phyloP scores from a whole-genome alignment of 257 asterid genomes.

The Penstemon newberryi region DNA sequence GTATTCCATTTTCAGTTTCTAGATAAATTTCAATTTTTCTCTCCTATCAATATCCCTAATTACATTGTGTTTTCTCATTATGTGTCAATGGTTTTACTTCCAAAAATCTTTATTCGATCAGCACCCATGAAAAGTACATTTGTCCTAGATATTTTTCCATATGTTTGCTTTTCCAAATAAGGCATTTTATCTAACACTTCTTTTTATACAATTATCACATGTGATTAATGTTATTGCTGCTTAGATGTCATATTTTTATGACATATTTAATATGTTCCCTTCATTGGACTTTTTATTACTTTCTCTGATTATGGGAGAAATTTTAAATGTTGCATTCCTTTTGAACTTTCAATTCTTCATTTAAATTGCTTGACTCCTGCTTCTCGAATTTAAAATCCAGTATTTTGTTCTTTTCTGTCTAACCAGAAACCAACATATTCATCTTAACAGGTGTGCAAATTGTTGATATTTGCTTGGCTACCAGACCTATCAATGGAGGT shows the following conservation, averaged over 20 bases:
- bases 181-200: not conserved
- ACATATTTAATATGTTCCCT: not conserved
- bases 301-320: not conserved
- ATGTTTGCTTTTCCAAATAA: not conserved
- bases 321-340: not conserved
- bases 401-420: constrained; percentile 14
- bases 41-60: not conserved
- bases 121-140: not conserved
- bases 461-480: constrained; percentile 86
- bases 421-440: constrained; percentile 28
- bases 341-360: constrained; percentile 1
- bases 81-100: not conserved
- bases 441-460: constrained; percentile 95
- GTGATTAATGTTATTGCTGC: not conserved
- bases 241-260: not conserved
- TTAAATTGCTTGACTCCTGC: constrained; percentile 12
- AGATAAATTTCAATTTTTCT: not conserved
- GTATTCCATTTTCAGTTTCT: not conserved
- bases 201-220: not conserved
- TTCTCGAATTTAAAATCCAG: not conserved
- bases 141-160: not conserved
- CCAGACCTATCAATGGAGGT: constrained; percentile 88
- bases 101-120: not conserved
- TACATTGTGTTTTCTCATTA: not conserved
- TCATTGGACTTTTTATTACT: not conserved